Conservation (phyloP, 805 yeast genomes). For the Kazachstania martiniae region DNA sequence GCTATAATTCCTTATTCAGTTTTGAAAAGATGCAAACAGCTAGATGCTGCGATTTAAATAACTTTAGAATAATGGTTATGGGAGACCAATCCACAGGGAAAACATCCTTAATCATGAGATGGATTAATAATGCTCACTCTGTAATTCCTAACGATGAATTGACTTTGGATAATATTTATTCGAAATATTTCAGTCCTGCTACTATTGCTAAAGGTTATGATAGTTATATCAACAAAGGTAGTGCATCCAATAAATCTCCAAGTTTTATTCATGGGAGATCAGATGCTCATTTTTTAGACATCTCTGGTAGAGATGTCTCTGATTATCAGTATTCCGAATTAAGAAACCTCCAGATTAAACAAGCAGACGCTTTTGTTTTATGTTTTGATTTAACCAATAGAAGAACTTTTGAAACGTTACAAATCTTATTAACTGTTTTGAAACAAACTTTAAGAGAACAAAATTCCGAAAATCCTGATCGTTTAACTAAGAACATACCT, state of each 20-base stretch:
- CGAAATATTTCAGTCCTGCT: neutral
- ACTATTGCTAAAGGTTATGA: neutral
- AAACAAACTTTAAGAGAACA: slow-evolving; percentile 3
- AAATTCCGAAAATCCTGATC: slow-evolving; percentile 9
- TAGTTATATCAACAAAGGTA: neutral
- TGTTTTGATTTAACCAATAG: slow-evolving; percentile 13
- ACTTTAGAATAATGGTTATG: slow-evolving; percentile 12
- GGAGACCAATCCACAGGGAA: slow-evolving; percentile 21
- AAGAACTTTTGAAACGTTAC: slow-evolving; percentile 5
- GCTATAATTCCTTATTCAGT: slow-evolving; percentile 7
- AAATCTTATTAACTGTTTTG: neutral
- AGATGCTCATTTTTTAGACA: slow-evolving; percentile 12
- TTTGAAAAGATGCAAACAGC: slow-evolving; percentile 18
- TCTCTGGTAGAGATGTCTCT: slow-evolving; percentile 8
- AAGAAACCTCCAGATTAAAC: slow-evolving; percentile 12
- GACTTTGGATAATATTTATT: neutral
- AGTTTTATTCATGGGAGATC: neutral
- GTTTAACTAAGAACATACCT: slow-evolving; percentile 7
- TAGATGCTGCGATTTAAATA: slow-evolving; percentile 12
- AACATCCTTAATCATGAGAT: slow-evolving; percentile 10
- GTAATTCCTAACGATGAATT: neutral
- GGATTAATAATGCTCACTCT: slow-evolving; percentile 6
- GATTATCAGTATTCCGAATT: slow-evolving; percentile 10
- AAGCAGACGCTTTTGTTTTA: slow-evolving; percentile 18
- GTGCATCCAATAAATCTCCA: neutral